Evolutionary conservation across 176 grass and related monocot species (phyloP).

Genomic region (Calamus simplicifolius): DNA sequence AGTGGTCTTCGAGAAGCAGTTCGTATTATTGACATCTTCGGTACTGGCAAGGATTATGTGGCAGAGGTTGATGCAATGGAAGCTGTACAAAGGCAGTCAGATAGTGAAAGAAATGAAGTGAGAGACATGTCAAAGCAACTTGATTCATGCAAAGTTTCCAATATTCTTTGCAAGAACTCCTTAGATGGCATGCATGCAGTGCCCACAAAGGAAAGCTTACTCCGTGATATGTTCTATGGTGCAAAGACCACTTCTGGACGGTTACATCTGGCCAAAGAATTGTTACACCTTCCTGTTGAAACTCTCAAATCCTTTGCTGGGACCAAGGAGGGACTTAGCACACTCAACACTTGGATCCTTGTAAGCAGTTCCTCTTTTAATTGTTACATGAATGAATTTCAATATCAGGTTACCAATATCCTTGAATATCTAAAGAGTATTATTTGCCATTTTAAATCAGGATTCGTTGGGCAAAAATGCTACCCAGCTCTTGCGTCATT

Average conservation of each 20-base stretch:
- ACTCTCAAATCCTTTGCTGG: slow-evolving; percentile 89
- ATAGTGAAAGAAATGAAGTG: slow-evolving; percentile 86
- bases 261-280: slow-evolving; percentile 79
- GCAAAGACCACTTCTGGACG: slow-evolving; percentile 86
- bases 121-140: slow-evolving; percentile 78
- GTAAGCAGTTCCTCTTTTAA: slow-evolving; percentile 43
- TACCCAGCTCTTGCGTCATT: slow-evolving; percentile 87
- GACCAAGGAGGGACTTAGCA: slow-evolving; percentile 77
- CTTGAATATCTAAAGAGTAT: too few species aligned
- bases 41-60: slow-evolving; percentile 70
- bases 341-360: slow-evolving; percentile 92
- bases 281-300: slow-evolving; percentile 56
- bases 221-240: slow-evolving; percentile 90
- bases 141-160: slow-evolving; percentile 67
- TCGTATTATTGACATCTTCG: slow-evolving; percentile 72
- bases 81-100: slow-evolving; percentile 57
- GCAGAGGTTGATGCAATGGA: slow-evolving; percentile 86
- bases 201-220: slow-evolving; percentile 57
- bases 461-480: slow-evolving; percentile 97
- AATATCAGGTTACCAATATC: too few species aligned
- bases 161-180: slow-evolving; percentile 57
- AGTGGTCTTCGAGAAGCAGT: slow-evolving; percentile 96
- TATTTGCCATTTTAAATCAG: slow-evolving; percentile 32
- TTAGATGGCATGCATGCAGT: slow-evolving; percentile 39
- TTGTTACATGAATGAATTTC: slow-evolving; percentile 11